Conservation (phyloP, 441 rosid species). For the Isatis lusitanica region DNA sequence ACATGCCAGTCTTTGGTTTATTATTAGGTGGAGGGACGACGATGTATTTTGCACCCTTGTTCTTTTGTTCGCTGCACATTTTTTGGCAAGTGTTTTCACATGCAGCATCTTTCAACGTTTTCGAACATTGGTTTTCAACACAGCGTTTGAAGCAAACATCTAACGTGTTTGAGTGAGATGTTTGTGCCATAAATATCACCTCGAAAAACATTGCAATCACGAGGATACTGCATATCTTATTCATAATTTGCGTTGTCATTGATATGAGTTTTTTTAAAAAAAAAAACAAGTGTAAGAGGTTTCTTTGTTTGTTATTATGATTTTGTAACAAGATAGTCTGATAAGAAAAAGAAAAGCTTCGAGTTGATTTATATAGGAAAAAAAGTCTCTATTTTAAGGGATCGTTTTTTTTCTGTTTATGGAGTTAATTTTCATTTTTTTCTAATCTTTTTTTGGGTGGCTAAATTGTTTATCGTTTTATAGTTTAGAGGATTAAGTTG, state of each 20-base stretch:
- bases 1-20: not conserved
- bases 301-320: not conserved
- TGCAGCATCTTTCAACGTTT: not conserved
- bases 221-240: not conserved
- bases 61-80: not conserved
- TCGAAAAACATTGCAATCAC: not conserved
- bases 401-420: not conserved
- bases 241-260: not conserved
- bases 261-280: not conserved
- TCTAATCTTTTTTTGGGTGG: not conserved
- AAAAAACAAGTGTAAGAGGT: not conserved
- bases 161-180: not conserved
- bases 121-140: conserved; percentile 2
- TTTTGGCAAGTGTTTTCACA: not conserved
- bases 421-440: not conserved
- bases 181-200: not conserved
- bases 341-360: not conserved
- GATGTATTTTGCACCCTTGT: not conserved
- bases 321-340: not conserved
- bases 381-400: not conserved
- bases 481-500: not conserved
- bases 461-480: not conserved
- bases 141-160: not conserved
- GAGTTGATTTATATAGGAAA: not conserved
- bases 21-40: not conserved